These are phyloP conservation scores for Prunus campanulata DNA, from an alignment of 306 rosid genomes.

Conservation along the genomic window DNA sequence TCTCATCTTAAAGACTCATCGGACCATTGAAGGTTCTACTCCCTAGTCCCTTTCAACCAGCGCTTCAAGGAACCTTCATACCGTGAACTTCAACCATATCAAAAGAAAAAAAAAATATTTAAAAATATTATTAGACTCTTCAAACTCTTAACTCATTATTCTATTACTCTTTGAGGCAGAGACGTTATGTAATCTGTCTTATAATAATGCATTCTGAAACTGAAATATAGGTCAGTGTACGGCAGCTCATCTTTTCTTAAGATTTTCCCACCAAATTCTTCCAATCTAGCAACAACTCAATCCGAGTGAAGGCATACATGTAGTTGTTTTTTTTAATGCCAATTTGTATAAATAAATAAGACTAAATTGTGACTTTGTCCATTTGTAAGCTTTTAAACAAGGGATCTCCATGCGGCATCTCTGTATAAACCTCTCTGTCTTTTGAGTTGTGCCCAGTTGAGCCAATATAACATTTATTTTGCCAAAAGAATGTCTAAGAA, in stretches of 20 bases:
- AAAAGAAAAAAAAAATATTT: background rate
- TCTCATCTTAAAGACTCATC: background rate
- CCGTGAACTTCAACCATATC: slow-evolving; percentile 10
- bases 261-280: background rate
- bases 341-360: slow-evolving; percentile 11
- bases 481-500: slow-evolving; percentile 3
- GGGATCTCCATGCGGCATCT: slow-evolving; percentile 60
- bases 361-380: slow-evolving; percentile 46
- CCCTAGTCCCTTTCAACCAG: background rate
- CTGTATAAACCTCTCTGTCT: slow-evolving; percentile 25
- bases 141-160: background rate
- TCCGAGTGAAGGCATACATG: slow-evolving; percentile 7
- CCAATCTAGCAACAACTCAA: slow-evolving; percentile 11
- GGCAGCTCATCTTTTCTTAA: slow-evolving; percentile 14
- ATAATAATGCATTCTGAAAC: slow-evolving; percentile 15
- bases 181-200: background rate
- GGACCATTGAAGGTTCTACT: background rate
- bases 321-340: slow-evolving; percentile 24
- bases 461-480: background rate
- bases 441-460: background rate
- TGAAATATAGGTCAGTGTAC: slow-evolving; percentile 9
- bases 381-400: slow-evolving; percentile 29
- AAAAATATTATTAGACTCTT: background rate
- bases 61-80: slow-evolving; percentile 32
- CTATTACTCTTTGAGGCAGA: background rate